Evolutionary conservation across 1,139 yeast species (phyloP).

Genomic region (Pichia sp.): DNA sequence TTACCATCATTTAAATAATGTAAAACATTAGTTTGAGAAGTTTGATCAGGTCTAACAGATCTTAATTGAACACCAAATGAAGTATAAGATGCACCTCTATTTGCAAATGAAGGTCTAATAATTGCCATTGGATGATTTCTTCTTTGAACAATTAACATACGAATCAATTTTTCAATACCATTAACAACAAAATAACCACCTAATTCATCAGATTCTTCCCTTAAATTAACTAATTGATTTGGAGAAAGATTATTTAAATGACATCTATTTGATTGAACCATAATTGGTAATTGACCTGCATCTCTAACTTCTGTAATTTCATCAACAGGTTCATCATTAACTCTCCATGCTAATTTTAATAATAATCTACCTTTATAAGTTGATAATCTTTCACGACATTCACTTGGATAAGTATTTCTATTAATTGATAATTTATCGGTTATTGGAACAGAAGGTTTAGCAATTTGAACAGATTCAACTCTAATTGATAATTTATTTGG

Average conservation of each 20-base stretch:
- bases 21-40: constrained; percentile 92
- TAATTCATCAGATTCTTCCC: constrained; percentile 91
- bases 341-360: constrained; percentile 75
- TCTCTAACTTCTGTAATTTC: constrained; percentile 79
- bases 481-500: constrained; percentile 67
- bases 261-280: constrained; percentile 87
- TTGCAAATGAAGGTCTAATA: constrained; percentile 87
- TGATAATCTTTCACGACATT: constrained; percentile 84
- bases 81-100: constrained; percentile 89
- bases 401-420: constrained; percentile 80
- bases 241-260: constrained; percentile 83
- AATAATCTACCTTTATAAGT: constrained; percentile 69
- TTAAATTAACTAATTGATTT: constrained; percentile 62
- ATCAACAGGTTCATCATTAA: constrained; percentile 65
- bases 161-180: constrained; percentile 92
- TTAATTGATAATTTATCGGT: constrained; percentile 75
- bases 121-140: constrained; percentile 98
- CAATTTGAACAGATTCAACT: constrained; percentile 79
- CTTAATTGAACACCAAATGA: constrained; percentile 91
- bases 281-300: constrained; percentile 86
- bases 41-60: constrained; percentile 92
- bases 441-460: constrained; percentile 71
- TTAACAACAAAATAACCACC: constrained; percentile 96
- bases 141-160: constrained; percentile 97
- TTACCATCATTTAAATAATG: constrained; percentile 95